Conservation (phyloP, 345 rosid species). For the Eucalyptus paniculata region DNA sequence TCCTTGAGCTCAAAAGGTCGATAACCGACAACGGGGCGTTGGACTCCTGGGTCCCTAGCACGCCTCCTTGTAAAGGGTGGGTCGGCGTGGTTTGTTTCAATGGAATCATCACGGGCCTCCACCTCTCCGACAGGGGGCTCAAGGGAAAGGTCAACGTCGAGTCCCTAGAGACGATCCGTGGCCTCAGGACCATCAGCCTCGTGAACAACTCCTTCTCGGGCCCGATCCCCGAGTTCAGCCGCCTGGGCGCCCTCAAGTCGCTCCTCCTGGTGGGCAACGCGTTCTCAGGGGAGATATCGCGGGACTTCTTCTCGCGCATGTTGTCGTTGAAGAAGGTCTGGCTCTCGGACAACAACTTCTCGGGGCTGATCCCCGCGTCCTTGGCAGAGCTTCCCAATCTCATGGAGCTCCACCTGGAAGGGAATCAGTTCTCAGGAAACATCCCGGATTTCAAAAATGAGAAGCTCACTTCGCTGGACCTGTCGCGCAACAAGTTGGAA, state of each 20-base stretch:
- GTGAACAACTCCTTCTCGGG: slow-evolving; percentile 52
- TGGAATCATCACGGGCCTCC: slow-evolving; percentile 40
- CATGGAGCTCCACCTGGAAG: slow-evolving; percentile 54
- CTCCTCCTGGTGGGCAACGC: slow-evolving; percentile 37
- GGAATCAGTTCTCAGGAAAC: slow-evolving; percentile 46
- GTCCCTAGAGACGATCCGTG: slow-evolving; percentile 19
- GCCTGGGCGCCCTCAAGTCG: slow-evolving; percentile 30
- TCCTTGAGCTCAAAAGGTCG: slow-evolving; percentile 32
- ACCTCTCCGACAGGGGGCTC: slow-evolving; percentile 34
- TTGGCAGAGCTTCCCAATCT: slow-evolving; percentile 23
- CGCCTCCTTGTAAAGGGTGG: slow-evolving; percentile 59
- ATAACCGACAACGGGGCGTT: slow-evolving; percentile 13
- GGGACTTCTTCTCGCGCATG: slow-evolving; percentile 44
- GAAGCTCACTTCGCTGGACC: slow-evolving; percentile 18
- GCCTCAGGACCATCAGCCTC: slow-evolving; percentile 45
- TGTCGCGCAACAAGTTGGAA: slow-evolving; percentile 46
- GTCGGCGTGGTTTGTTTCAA: slow-evolving; percentile 38
- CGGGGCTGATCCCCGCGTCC: slow-evolving; percentile 47
- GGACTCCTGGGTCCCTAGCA: slow-evolving; percentile 39
- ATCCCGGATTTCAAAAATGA: slow-evolving; percentile 26
- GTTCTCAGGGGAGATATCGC: slow-evolving; percentile 47
- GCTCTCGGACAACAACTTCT: slow-evolving; percentile 44
- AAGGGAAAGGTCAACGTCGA: slow-evolving; percentile 40
- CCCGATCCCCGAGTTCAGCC: slow-evolving; percentile 41
- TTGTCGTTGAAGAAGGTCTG: slow-evolving; percentile 34